Evolutionary conservation across 768 basidiomycete species (phyloP).

Genomic region (Hericium coralloides): DNA sequence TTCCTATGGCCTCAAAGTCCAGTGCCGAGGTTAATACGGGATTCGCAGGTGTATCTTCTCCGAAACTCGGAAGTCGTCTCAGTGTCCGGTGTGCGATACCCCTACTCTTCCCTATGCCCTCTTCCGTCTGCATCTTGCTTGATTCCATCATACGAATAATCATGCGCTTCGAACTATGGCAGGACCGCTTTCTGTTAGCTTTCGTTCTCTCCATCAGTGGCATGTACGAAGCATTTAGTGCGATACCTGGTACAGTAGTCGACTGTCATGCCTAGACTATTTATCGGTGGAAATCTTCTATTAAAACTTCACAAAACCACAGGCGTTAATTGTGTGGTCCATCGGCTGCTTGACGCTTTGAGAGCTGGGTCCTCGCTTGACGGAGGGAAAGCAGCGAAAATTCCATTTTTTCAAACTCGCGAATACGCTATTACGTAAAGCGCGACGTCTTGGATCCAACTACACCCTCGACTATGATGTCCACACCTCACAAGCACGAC

Average conservation of each 20-base stretch:
- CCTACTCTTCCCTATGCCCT: constrained; percentile 47
- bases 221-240: too few relatives aligned
- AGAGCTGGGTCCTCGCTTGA: too few relatives aligned
- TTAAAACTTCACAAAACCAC: too few relatives aligned
- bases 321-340: too few relatives aligned
- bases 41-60: constrained; percentile 42
- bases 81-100: constrained; percentile 44
- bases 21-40: background rate
- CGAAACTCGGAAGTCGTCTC: constrained; percentile 34
- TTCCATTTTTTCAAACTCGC: background rate
- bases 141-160: too few relatives aligned
- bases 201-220: too few relatives aligned
- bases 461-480: background rate
- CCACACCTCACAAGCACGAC: constrained; percentile 10
- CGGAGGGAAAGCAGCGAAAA: background rate
- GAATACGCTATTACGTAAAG: background rate
- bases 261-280: too few relatives aligned
- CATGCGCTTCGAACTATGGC: too few relatives aligned
- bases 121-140: constrained; percentile 35
- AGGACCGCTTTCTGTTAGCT: too few relatives aligned
- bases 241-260: too few relatives aligned
- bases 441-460: background rate
- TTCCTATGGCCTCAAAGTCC: background rate
- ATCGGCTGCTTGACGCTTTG: too few relatives aligned
- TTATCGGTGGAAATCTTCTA: too few relatives aligned